phyloP scores from a whole-genome alignment of 352 stramenopile genomes.

The Pythium aristosporum region DNA sequence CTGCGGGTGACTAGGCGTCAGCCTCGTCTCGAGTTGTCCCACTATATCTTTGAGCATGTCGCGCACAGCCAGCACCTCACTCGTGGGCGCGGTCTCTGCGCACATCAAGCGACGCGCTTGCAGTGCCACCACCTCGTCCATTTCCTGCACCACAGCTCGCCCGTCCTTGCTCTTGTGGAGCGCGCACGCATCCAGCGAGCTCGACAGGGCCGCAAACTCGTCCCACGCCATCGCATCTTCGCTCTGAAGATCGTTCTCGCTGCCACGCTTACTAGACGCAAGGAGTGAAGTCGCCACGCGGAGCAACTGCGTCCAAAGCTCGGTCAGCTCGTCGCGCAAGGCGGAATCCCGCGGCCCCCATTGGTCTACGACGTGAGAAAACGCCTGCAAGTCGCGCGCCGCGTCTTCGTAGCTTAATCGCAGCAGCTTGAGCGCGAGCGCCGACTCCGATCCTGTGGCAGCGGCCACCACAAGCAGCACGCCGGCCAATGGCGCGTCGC shows the following conservation, averaged over 20 bases:
- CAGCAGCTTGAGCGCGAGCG: constrained; percentile 36
- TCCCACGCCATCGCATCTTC: constrained; percentile 19
- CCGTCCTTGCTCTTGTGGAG: constrained; percentile 16
- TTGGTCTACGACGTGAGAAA: constrained; percentile 1
- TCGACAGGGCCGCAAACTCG: constrained; percentile 15
- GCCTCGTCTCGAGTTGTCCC: background rate
- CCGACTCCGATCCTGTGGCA: constrained; percentile 28
- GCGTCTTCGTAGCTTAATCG: constrained; percentile 35
- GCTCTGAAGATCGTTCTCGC: background rate
- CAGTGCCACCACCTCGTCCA: constrained; percentile 8
- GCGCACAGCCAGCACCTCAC: background rate
- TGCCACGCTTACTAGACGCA: background rate
- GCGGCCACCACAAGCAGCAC: constrained; percentile 21
- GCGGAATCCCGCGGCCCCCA: background rate
- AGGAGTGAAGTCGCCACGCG: background rate
- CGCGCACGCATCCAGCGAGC: constrained; percentile 3
- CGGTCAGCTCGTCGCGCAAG: background rate
- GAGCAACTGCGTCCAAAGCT: constrained; percentile 3
- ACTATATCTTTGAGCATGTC: background rate
- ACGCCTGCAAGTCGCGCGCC: constrained; percentile 5
- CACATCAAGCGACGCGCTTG: constrained; percentile 3
- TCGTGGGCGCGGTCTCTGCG: background rate
- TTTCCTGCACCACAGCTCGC: background rate
- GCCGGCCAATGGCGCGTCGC: background rate
- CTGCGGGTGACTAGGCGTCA: background rate